Conservation (phyloP, 1,284 basidiomycete species). For the Mycena sp. region DNA sequence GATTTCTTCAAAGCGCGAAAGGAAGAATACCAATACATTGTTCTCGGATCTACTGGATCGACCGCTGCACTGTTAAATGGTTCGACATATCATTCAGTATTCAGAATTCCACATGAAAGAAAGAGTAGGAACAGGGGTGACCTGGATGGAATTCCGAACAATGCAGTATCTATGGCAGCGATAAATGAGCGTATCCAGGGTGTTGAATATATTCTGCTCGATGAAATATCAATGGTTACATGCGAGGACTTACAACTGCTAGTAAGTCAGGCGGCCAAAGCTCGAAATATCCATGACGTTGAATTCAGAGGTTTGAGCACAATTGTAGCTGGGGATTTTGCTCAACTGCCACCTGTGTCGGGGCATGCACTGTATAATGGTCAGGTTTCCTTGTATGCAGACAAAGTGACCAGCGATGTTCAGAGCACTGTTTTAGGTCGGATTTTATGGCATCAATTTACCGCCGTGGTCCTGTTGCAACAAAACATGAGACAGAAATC, state of each 20-base stretch:
- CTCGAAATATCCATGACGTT: slow-evolving; percentile 15
- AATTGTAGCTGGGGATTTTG: slow-evolving; percentile 33
- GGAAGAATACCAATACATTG: slow-evolving; percentile 38
- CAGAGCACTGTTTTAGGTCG: too few relatives aligned
- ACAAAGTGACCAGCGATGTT: too few relatives aligned
- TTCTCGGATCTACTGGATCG: slow-evolving; percentile 49
- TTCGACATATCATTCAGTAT: slow-evolving; percentile 48
- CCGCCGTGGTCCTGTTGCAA: too few relatives aligned
- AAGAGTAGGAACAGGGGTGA: neutral
- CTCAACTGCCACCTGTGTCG: slow-evolving; percentile 36
- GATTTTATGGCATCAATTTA: too few relatives aligned
- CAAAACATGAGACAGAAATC: too few relatives aligned
- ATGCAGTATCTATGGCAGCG: neutral
- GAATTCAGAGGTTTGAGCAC: slow-evolving; percentile 42
- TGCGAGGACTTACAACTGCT: slow-evolving; percentile 32
- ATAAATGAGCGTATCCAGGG: slow-evolving; percentile 26
- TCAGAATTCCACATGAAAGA: slow-evolving; percentile 36
- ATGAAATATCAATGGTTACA: slow-evolving; percentile 39
- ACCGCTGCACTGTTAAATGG: slow-evolving; percentile 48
- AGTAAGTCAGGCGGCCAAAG: slow-evolving; percentile 10
- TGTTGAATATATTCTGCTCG: slow-evolving; percentile 35
- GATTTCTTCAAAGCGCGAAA: slow-evolving; percentile 38
- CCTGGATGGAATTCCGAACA: neutral
- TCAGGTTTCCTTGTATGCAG: too few relatives aligned
- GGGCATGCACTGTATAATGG: slow-evolving; percentile 7